Conservation (phyloP, 2,329 filamentous ascomycete genomes). For the Trichoderma polysporum region DNA sequence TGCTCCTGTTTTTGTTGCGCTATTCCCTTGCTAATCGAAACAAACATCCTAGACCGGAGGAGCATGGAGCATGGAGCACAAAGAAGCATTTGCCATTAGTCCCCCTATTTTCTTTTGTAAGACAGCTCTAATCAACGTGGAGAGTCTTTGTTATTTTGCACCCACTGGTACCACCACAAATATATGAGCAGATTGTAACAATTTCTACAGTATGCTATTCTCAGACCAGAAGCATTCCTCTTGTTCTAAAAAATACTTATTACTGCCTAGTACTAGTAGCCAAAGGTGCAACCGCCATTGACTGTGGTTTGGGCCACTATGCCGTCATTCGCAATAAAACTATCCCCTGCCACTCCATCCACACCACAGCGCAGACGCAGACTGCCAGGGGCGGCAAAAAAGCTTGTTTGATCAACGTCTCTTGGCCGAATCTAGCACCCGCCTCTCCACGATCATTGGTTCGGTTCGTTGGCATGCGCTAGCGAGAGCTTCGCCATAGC, state of each 20-base stretch:
- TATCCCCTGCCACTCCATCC: neutral
- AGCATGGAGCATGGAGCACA: neutral
- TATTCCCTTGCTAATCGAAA: neutral
- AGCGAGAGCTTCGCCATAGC: neutral
- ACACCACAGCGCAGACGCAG: neutral
- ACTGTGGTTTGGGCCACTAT: neutral
- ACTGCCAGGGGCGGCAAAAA: conserved; percentile 6
- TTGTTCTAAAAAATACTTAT: too few species aligned
- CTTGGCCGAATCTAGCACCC: neutral
- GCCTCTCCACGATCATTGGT: neutral
- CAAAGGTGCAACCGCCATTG: neutral
- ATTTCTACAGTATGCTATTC: too few species aligned
- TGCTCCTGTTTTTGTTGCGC: neutral
- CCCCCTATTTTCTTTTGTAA: neutral
- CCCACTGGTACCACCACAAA: too few species aligned
- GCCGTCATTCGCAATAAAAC: neutral
- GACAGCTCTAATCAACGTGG: neutral
- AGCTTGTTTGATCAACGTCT: conserved; percentile 14
- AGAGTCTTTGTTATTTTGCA: neutral
- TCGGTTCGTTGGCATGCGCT: neutral
- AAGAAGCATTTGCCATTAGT: neutral
- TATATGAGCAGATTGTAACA: too few species aligned
- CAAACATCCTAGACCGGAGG: neutral
- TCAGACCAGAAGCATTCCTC: too few species aligned
- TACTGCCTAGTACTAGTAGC: neutral